A percentile compares a stretch with the other conserved stretches of the same genome.
phyloP scores from a whole-genome alignment of 2,329 filamentous ascomycete genomes.

The Nemania diffusa region DNA sequence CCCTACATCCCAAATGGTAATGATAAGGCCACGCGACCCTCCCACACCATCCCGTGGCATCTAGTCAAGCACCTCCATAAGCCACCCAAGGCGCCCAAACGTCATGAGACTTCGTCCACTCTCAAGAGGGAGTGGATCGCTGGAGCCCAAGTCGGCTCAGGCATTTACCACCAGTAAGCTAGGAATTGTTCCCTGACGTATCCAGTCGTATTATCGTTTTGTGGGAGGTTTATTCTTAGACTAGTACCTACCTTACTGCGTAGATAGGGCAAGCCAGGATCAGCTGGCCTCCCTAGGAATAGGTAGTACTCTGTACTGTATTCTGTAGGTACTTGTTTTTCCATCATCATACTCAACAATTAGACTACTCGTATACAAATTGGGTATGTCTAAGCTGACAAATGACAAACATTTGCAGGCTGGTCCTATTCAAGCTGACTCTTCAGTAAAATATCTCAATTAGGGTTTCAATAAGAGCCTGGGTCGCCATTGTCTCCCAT shows the following conservation, averaged over 20 bases:
- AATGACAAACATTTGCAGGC: slow-evolving; percentile 14
- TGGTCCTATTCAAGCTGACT: slow-evolving; percentile 25
- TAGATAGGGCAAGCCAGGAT: slow-evolving; percentile 23
- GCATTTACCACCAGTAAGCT: slow-evolving; percentile 32
- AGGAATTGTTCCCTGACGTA: slow-evolving; percentile 9
- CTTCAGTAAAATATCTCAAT: not conserved
- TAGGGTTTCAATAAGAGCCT: not conserved
- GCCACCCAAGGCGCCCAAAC: slow-evolving; percentile 8
- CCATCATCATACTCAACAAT: not conserved
- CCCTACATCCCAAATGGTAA: slow-evolving; percentile 8
- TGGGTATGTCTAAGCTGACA: slow-evolving; percentile 20
- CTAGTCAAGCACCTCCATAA: slow-evolving; percentile 12
- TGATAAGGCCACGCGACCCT: slow-evolving; percentile 34
- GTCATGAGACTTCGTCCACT: slow-evolving; percentile 17
- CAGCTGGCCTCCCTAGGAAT: slow-evolving; percentile 2
- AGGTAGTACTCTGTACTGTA: not conserved
- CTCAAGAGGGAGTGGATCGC: slow-evolving; percentile 22
- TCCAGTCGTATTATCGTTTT: slow-evolving; percentile 8
- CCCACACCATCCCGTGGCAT: slow-evolving; percentile 4
- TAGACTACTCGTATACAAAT: not conserved
- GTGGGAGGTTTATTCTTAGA: slow-evolving; percentile 34
- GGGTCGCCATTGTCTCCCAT: not conserved
- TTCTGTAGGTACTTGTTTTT: not conserved
- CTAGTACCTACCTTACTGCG: slow-evolving; percentile 26
- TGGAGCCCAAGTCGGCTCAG: slow-evolving; percentile 11